These are phyloP conservation scores for Boletus rubroflammeus DNA, from an alignment of 768 basidiomycete genomes.

Conservation along the genomic window DNA sequence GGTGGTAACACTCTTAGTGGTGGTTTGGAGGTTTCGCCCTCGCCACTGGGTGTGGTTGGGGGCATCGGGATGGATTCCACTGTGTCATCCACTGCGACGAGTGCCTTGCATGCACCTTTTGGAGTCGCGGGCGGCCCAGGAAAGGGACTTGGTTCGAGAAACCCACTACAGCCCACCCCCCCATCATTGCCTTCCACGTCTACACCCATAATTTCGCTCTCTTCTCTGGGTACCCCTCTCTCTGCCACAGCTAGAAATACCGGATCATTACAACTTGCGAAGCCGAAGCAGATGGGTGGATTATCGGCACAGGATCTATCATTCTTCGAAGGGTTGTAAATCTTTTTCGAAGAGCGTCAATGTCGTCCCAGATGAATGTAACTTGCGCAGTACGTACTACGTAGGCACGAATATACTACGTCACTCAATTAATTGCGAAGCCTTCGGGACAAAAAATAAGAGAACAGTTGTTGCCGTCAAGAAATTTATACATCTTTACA, in stretches of 20 bases:
- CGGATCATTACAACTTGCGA: conserved; percentile 6
- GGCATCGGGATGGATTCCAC: neutral
- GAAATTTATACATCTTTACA: neutral
- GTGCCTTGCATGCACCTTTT: conserved; percentile 1
- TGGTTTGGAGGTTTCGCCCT: neutral
- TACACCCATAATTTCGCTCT: conserved; percentile 18
- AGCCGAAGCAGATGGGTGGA: conserved; percentile 43
- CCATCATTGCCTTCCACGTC: conserved; percentile 7
- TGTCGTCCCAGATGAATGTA: neutral
- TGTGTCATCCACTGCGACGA: neutral
- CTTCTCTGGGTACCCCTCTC: conserved; percentile 3
- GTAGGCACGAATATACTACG: neutral
- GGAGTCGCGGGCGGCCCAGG: neutral
- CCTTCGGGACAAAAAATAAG: neutral
- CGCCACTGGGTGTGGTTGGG: neutral
- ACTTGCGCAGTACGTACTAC: neutral
- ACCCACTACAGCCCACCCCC: conserved; percentile 19
- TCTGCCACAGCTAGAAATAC: conserved; percentile 12
- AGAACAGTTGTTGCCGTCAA: neutral
- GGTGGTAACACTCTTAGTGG: conserved; percentile 1
- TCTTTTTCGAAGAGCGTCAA: neutral
- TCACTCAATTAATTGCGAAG: neutral
- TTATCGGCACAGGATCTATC: conserved; percentile 81
- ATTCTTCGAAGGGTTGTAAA: conserved; percentile 77
- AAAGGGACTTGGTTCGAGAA: conserved; percentile 1